Base-by-base conservation (phyloP, 1,284 basidiomycete species). In the Trichosporon sp. region DNA sequence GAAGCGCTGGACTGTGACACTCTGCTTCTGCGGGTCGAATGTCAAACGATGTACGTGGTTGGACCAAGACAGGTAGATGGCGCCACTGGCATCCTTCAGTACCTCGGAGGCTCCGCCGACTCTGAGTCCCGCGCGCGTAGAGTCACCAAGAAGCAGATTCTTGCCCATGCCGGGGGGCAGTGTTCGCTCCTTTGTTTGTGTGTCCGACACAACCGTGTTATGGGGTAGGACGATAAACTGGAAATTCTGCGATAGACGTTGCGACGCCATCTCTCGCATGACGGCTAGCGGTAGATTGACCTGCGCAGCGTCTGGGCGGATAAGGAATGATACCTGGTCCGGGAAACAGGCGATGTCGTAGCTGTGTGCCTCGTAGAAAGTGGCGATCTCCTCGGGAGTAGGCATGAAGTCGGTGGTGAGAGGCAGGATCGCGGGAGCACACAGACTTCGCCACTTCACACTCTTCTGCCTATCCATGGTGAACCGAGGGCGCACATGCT, bases 1-100 rank as follows among this genome's bases (percentile, higher is more conserved):
- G 76, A 94, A 94, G 23, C 93, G 85, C 73, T 89, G 86, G 10
- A 98, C 92, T 71, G 93, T 89, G 67, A 97, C 91, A 21, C 88
- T 86, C 70, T 94, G 90, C 19, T 90, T 90, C 21, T 86, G 88
- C 63, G 81, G 77, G 67, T 85, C 83, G 72, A 94, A 98, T 21
- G 89, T 88, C 69, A 98, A 88, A 29, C 90, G 85, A 78, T 98
- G 95, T 58, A 98, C 92, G 78, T 97, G 93, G 77, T 95, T 96
- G 74, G 89, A 90, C 86, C 95, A 93, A 70, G 92, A 92, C 60
- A 98, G 84, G 81, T 91, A 97, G 23, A 97, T 89, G 0, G 93
- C 89, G 56, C 88, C 85, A 59, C 81, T 81, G n/a, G 85, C 85
- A 54, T 78, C 73, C 4, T 85, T 85, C 61, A 93, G 81, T 25